Evolutionary conservation across 331 rosid species (phyloP).

Genomic region (Rosa hybrid): DNA sequence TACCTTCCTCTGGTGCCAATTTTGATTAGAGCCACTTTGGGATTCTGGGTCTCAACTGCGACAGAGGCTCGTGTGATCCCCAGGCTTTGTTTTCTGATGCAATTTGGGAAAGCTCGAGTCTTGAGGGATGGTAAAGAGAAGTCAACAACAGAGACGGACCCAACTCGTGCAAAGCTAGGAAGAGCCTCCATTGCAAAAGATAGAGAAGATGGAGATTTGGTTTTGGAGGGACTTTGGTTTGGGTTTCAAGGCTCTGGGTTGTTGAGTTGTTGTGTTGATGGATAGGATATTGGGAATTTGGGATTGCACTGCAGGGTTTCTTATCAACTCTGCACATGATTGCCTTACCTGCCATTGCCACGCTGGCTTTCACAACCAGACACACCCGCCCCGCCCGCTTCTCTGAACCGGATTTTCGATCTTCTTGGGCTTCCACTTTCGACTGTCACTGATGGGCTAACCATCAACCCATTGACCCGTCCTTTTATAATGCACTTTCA

Average conservation of each 20-base stretch:
- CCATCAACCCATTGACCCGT: too few species aligned
- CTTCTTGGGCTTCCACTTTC: neutral
- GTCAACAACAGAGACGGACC: conserved; percentile 39
- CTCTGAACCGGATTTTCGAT: too few species aligned
- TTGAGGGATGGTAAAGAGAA: conserved; percentile 45
- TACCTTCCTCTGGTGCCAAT: conserved; percentile 96
- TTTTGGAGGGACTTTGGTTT: too few species aligned
- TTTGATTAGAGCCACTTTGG: conserved; percentile 59
- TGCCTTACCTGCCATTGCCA: neutral
- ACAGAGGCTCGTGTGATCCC: conserved; percentile 54
- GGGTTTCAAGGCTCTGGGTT: too few species aligned
- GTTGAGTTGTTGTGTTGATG: neutral
- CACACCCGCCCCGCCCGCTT: neutral
- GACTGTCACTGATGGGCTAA: neutral
- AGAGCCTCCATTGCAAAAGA: conserved; percentile 32
- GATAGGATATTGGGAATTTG: neutral
- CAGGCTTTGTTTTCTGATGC: conserved; percentile 22
- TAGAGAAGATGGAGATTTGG: neutral
- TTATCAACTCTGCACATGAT: conserved; percentile 15
- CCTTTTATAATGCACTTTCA: too few species aligned
- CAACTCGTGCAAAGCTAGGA: conserved; percentile 19
- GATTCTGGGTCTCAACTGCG: conserved; percentile 57
- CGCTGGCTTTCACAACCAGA: neutral
- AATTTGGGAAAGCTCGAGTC: conserved; percentile 35
- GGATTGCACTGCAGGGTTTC: conserved; percentile 11